Conservation (phyloP, 2,329 filamentous ascomycete genomes). For the Zalaria sp. region DNA sequence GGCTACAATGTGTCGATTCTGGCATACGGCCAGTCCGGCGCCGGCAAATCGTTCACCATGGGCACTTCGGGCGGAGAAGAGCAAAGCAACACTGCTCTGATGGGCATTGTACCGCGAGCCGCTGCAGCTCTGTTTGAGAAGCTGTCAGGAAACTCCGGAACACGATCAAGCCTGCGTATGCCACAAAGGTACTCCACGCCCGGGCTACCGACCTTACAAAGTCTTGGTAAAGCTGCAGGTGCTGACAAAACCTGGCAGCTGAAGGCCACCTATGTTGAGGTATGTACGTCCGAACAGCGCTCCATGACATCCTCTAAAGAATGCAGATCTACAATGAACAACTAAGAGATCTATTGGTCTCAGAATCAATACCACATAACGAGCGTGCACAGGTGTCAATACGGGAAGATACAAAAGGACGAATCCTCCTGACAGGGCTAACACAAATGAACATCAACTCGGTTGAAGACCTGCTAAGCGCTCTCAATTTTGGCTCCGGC, state of each 20-base stretch:
- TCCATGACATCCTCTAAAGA: slow-evolving; percentile 8
- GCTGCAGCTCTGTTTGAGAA: slow-evolving; percentile 79
- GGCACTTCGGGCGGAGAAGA: slow-evolving; percentile 79
- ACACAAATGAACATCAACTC: slow-evolving; percentile 81
- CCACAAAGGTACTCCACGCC: slow-evolving; percentile 63
- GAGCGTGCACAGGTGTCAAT: slow-evolving; percentile 79
- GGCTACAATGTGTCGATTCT: slow-evolving; percentile 97
- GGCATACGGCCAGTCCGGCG: slow-evolving; percentile 93
- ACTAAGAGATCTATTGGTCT: slow-evolving; percentile 73
- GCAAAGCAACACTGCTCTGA: slow-evolving; percentile 14
- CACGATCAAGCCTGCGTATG: slow-evolving; percentile 56
- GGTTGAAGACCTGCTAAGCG: slow-evolving; percentile 77
- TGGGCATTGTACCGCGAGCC: slow-evolving; percentile 90
- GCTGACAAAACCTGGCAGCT: slow-evolving; percentile 74
- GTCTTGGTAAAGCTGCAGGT: slow-evolving; percentile 23
- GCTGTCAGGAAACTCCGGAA: slow-evolving; percentile 50
- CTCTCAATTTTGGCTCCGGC: slow-evolving; percentile 80
- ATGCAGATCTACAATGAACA: slow-evolving; percentile 90
- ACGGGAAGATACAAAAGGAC: slow-evolving; percentile 84
- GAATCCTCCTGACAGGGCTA: slow-evolving; percentile 84
- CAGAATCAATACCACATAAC: slow-evolving; percentile 52
- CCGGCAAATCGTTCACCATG: slow-evolving; percentile 98
- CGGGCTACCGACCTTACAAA: slow-evolving; percentile 32
- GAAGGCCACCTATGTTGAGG: slow-evolving; percentile 51
- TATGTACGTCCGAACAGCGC: slow-evolving; percentile 17